These are phyloP conservation scores for Salix brachista DNA, from an alignment of 345 rosid genomes.

Conservation along the genomic window DNA sequence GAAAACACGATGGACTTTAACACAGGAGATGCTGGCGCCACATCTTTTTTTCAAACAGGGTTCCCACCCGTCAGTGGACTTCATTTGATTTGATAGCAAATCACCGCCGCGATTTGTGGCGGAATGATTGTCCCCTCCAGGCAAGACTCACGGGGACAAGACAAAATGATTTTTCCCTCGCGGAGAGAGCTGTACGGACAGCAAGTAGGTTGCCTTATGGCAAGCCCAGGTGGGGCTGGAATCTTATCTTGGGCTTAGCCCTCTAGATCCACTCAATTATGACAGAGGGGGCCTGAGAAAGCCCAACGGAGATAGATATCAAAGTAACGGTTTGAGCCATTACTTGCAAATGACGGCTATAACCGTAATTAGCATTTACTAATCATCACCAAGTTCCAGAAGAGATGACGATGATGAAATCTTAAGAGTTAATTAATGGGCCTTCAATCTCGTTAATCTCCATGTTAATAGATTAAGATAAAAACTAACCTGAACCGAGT, in stretches of 20 bases:
- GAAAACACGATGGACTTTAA: background rate
- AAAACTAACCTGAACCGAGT: no score
- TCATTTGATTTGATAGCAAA: background rate
- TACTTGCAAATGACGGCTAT: background rate
- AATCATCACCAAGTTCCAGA: background rate
- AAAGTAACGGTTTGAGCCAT: background rate
- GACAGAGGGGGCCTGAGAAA: background rate
- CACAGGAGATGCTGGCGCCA: background rate
- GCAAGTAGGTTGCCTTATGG: background rate
- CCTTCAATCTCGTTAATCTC: background rate
- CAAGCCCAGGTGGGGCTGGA: background rate
- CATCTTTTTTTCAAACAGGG: background rate
- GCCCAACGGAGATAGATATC: background rate
- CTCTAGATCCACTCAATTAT: background rate
- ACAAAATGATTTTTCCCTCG: background rate
- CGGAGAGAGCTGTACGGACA: no score
- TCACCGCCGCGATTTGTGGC: constrained; percentile 5
- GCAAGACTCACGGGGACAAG: background rate
- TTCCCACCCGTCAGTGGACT: background rate
- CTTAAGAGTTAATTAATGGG: background rate
- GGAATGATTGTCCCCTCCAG: background rate
- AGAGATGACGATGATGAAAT: background rate
- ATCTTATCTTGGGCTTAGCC: background rate
- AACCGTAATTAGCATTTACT: background rate
- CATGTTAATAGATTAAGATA: background rate